phyloP scores from a whole-genome alignment of 164 flowering plant genomes.

The Malania oleifera region DNA sequence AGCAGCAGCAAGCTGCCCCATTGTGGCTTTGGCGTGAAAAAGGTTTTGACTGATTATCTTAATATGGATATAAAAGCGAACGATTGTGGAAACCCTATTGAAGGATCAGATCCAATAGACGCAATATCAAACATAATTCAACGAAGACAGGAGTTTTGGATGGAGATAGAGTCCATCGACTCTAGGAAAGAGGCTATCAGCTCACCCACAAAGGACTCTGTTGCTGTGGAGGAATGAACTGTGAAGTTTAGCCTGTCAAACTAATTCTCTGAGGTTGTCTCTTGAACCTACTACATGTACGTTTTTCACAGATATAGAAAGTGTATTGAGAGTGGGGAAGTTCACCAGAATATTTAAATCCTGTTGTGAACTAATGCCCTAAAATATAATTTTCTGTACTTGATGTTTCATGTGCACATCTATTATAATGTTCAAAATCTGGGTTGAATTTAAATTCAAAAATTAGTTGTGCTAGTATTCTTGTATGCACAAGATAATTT shows the following conservation, averaged over 20 bases:
- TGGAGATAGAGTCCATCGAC: constrained; percentile 8
- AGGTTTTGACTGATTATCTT: constrained; percentile 46
- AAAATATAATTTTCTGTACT: too few relatives aligned
- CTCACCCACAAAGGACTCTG: background rate
- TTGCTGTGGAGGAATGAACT: constrained; percentile 6
- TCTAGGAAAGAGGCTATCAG: constrained; percentile 6
- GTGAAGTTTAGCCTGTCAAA: background rate
- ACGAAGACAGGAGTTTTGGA: constrained; percentile 6
- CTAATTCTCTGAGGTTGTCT: background rate
- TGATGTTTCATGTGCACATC: too few relatives aligned
- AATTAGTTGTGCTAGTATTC: too few relatives aligned
- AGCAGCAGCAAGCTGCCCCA: constrained; percentile 24
- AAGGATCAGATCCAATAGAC: constrained; percentile 16
- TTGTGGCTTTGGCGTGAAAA: constrained; percentile 40
- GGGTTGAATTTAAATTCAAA: too few relatives aligned
- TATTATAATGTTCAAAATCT: too few relatives aligned
- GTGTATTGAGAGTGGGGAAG: too few relatives aligned
- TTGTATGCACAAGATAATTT: too few relatives aligned
- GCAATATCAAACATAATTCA: background rate
- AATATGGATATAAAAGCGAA: constrained; percentile 30
- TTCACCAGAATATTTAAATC: too few relatives aligned
- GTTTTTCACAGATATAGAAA: too few relatives aligned
- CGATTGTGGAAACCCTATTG: constrained; percentile 3
- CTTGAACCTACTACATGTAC: too few relatives aligned
- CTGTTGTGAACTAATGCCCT: too few relatives aligned